Evolutionary conservation across 805 yeast species (phyloP), one percentile per base, ranked within the genome.

Genomic region (Pichia nanzhaoensis): DNA sequence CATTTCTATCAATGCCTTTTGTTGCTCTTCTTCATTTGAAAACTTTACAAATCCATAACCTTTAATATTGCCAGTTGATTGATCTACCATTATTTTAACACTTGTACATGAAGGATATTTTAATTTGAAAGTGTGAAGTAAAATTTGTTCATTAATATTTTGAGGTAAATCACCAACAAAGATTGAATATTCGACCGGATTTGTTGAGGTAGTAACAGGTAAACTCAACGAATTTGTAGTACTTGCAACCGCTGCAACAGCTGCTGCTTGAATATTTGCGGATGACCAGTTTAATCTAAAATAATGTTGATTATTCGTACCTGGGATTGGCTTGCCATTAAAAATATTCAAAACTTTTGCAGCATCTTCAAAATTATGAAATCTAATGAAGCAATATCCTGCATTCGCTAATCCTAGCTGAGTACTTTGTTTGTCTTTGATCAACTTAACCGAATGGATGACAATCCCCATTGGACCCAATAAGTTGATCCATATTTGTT

Each of bases 1-100:
- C 95, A 88, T 85, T 58, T 85, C 95, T 19, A 71, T 57, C 34
- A 87, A 61, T 0, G 96, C 88, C 42, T 79, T 73, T 53, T 79
- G 82, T 62, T 83, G 88, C 34, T 83, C 88, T 10, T 71, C 70
- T 49, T 76, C 80, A 47, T 73, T 73, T 31, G 70, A 57, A 59
- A 89, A 88, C 50, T 86, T 78, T n/a, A 88, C 86, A 67, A 90
- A 90, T 2, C 96, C 97, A 63, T 84, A 89, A 12, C 96, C 95
- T 57, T 85, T 80, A 6, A 91, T 77, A 40, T 72, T 72, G 27
- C 82, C 82, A 1, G 95, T 80, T 12, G 64, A 59, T 33, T 78
- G 80, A 61, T 89, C 96, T 40, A 75, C 62, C 80, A 89, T 87
- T 50, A 89, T 77, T 57, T 84, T 87, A 6, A 81, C 93, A 53